phyloP scores from a whole-genome alignment of 805 yeast species.

The Metschnikowia sp. region DNA sequence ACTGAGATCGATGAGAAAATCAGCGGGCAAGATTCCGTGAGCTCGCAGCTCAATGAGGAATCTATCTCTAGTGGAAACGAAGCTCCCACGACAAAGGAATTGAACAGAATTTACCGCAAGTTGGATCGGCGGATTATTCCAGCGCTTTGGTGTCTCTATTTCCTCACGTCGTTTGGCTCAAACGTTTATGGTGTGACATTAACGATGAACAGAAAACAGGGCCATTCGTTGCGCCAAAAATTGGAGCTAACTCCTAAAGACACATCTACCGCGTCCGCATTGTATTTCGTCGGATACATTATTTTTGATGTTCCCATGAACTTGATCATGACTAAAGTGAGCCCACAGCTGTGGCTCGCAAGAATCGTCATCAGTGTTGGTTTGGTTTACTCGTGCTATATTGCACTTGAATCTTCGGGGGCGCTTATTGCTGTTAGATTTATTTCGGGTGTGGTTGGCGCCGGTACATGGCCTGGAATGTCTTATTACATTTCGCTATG shows the following conservation, averaged over 20 bases:
- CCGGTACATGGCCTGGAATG: conserved; percentile 92
- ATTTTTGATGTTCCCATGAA: conserved; percentile 88
- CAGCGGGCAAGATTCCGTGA: conserved; percentile 1
- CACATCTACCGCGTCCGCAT: conserved; percentile 71
- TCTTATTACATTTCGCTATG: conserved; percentile 78
- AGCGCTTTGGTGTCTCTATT: conserved; percentile 76
- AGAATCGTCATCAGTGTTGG: conserved; percentile 79
- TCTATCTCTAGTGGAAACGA: conserved; percentile 2
- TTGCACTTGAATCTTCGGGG: conserved; percentile 50
- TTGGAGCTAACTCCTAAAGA: conserved; percentile 54
- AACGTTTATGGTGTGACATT: conserved; percentile 75
- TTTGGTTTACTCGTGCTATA: conserved; percentile 69
- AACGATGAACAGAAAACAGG: conserved; percentile 65
- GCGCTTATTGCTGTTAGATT: conserved; percentile 73
- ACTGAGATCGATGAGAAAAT: conserved; percentile 2
- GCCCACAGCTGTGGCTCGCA: conserved; percentile 83
- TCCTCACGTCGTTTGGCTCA: conserved; percentile 73
- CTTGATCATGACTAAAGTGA: conserved; percentile 72
- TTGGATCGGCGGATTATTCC: conserved; percentile 74
- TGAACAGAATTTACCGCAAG: conserved; percentile 56
- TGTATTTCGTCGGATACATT: conserved; percentile 79
- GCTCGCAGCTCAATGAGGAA: conserved; percentile 11
- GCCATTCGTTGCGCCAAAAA: conserved; percentile 58
- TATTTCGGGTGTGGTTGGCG: conserved; percentile 72
- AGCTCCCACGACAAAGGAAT: conserved; percentile 17